These are phyloP conservation scores for Parachlorella kessleri DNA, from an alignment of 139 green algal species.

Conservation along the genomic window DNA sequence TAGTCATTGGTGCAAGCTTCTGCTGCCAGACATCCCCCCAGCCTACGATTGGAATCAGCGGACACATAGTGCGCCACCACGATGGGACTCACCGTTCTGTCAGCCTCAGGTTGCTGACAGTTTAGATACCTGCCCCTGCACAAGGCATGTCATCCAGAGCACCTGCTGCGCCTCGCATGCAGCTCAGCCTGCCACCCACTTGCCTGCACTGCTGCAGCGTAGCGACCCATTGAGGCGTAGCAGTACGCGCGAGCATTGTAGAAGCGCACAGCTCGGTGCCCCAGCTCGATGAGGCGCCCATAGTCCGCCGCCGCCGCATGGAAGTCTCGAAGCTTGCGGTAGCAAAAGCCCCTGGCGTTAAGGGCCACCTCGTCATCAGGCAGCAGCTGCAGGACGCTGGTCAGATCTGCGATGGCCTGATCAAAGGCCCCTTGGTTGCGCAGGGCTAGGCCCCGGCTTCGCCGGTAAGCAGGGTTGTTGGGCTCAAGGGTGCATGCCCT, in stretches of 20 bases:
- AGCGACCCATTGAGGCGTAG: constrained; percentile 72
- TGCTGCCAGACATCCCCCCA: no score
- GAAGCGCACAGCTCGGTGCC: constrained; percentile 32
- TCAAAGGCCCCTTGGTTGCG: constrained; percentile 42
- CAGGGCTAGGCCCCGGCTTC: constrained; percentile 54
- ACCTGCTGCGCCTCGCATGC: no score
- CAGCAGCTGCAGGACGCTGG: constrained; percentile 30
- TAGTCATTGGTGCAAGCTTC: no score
- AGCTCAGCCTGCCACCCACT: no score
- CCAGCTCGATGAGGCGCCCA: constrained; percentile 43
- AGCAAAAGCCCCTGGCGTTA: constrained; percentile 51
- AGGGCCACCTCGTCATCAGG: constrained; percentile 53
- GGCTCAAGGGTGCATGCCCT: constrained; percentile 48
- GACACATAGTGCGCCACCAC: no score
- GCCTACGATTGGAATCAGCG: no score
- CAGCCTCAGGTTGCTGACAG: no score
- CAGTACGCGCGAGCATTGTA: constrained; percentile 76
- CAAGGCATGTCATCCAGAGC: no score
- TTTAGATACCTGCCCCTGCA: no score
- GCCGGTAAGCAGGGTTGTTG: constrained; percentile 35
- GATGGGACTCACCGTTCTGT: no score
- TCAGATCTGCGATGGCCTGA: constrained; percentile 49
- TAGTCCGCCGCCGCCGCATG: constrained; percentile 73
- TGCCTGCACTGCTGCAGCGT: constrained; percentile 65
- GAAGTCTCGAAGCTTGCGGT: constrained; percentile 69